phyloP scores from a whole-genome alignment of 2,329 filamentous ascomycete species.

The Neofusicoccum parvum region DNA sequence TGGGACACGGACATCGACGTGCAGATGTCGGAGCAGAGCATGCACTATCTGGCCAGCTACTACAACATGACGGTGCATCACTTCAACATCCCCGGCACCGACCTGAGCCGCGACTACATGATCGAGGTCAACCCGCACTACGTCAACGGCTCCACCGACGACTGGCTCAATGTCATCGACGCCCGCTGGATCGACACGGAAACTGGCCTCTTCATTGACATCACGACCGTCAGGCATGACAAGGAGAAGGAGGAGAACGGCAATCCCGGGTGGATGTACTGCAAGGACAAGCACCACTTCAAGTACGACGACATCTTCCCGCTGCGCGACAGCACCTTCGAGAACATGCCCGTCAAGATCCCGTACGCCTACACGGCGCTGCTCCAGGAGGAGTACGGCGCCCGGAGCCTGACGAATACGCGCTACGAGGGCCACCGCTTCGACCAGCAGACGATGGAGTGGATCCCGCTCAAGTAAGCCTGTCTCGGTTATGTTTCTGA shows the following conservation, averaged over 20 bases:
- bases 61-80: conserved; percentile 64
- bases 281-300: conserved; percentile 61
- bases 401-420: conserved; percentile 49
- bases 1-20: conserved; percentile 66
- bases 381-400: conserved; percentile 58
- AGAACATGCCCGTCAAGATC: conserved; percentile 55
- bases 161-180: conserved; percentile 60
- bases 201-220: conserved; percentile 64
- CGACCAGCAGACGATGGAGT: conserved; percentile 34
- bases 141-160: conserved; percentile 43
- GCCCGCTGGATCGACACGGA: conserved; percentile 63
- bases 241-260: conserved; percentile 42
- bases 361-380: conserved; percentile 60
- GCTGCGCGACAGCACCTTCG: conserved; percentile 57
- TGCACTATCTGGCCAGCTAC: conserved; percentile 58
- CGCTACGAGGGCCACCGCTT: conserved; percentile 49
- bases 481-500: not conserved
- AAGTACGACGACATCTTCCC: conserved; percentile 59
- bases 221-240: conserved; percentile 58
- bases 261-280: conserved; percentile 49
- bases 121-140: conserved; percentile 63
- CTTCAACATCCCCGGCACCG: conserved; percentile 37
- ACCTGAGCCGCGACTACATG: conserved; percentile 47
- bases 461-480: conserved; percentile 27
- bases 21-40: conserved; percentile 57